Evolutionary conservation across 768 basidiomycete genomes (phyloP).

Genomic region (Auricularia sp.): DNA sequence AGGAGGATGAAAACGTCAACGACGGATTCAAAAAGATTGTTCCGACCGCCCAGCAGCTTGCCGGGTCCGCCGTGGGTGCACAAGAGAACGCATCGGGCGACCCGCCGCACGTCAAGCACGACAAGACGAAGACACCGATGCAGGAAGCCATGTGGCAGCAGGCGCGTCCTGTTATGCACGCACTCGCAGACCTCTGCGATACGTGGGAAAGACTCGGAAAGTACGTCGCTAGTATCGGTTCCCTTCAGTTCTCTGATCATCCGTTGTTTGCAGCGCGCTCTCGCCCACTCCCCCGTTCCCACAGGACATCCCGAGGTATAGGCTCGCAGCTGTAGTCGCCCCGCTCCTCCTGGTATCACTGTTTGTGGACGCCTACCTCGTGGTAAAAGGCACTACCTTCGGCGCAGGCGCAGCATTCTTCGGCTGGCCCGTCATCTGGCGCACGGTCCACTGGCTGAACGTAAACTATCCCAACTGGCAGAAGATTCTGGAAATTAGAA

Average conservation of each 20-base stretch:
- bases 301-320: constrained; percentile 17
- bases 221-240: neutral
- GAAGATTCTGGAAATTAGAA: constrained; percentile 25
- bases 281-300: constrained; percentile 30
- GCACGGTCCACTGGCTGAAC: constrained; percentile 22
- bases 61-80: constrained; percentile 19
- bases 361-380: constrained; percentile 20
- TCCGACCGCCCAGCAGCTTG: constrained; percentile 23
- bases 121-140: constrained; percentile 23
- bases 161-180: constrained; percentile 26
- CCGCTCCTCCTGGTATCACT: constrained; percentile 21
- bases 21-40: constrained; percentile 15
- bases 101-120: constrained; percentile 13
- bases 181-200: constrained; percentile 26
- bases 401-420: constrained; percentile 30
- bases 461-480: constrained; percentile 28
- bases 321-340: constrained; percentile 22
- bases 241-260: neutral
- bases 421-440: constrained; percentile 28
- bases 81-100: constrained; percentile 18
- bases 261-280: constrained; percentile 21
- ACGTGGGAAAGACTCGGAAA: constrained; percentile 31
- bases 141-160: constrained; percentile 24
- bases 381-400: constrained; percentile 23
- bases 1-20: neutral